Evolutionary conservation across 306 rosid genomes (phyloP), one percentile per base, ranked within the genome.

Genomic region (Rubus idaeus): DNA sequence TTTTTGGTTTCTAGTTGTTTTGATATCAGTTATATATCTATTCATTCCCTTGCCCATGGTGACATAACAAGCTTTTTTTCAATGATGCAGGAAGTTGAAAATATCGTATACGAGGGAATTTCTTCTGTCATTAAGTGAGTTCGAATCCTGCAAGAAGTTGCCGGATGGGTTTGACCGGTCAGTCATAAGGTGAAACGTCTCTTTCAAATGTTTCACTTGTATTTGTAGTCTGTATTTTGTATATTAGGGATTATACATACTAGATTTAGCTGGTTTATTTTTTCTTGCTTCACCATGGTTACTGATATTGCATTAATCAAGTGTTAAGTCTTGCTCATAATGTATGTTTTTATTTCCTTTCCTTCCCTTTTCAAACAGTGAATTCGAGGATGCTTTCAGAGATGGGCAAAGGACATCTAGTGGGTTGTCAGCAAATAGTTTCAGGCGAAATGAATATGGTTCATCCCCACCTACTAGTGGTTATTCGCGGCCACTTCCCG

Each of bases 391-490:
- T 68, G 81, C 87, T 78, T 86, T 73, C 66, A 84, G 53, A 72
- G 98, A 91, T 49, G 87, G 91, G 58, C 96, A 86, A 69, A 91
- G 96, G 88, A 83, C 64, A 72, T 67, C 91, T 57, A 89, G 94
- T 58, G 89, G 87, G 74, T 81, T 93, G 67, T 80, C 97, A 51
- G 75, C 71, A 18, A 85, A 78, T 84, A 87, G 78, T 86, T 87
- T 86, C 83, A 88, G 90, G 82, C 96, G 84, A 46, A 87, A 68
- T 61, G 96, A 93, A 40, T 86, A 85, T 78, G 84, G 96, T 70
- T 85, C 97, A 70, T 93, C 99, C 50, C 99, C 99, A 70, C 99
- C 98, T 75, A 85, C 84, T 62, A 87, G 84, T 81, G 82, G 86
- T 81, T 80, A 82, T 89, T 85, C 92, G 5, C 84, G 97, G 55